Conservation (phyloP, 2,329 filamentous ascomycete genomes). For the Claviceps digitariae region DNA sequence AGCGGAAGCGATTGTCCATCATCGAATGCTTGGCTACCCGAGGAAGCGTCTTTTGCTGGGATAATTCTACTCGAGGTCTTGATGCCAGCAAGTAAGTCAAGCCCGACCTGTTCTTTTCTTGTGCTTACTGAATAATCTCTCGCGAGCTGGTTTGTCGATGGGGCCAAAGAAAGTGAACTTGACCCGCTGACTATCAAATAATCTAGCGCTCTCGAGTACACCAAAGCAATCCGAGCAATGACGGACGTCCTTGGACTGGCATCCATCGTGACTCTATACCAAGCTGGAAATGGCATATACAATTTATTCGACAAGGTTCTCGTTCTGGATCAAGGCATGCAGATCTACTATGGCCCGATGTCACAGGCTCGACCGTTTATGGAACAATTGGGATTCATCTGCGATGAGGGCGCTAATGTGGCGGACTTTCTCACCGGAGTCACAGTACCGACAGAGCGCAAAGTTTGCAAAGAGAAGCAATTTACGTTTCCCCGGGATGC, state of each 20-base stretch:
- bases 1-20: constrained; percentile 56
- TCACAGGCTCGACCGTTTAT: constrained; percentile 49
- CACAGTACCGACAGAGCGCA: constrained; percentile 54
- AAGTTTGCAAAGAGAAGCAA: constrained; percentile 33
- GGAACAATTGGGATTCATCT: constrained; percentile 50
- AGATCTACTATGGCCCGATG: constrained; percentile 51
- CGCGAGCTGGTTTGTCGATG: background rate
- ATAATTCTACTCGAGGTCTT: constrained; percentile 52
- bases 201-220: constrained; percentile 40
- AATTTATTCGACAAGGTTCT: constrained; percentile 58
- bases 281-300: constrained; percentile 58
- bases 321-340: constrained; percentile 50
- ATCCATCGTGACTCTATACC: constrained; percentile 53
- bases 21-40: constrained; percentile 47
- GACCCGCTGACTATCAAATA: background rate
- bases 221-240: constrained; percentile 47
- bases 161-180: background rate
- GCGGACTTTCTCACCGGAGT: constrained; percentile 54
- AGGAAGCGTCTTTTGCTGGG: constrained; percentile 50
- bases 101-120: too few relatives aligned
- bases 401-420: constrained; percentile 46
- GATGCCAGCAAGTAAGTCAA: constrained; percentile 48
- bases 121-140: too few relatives aligned
- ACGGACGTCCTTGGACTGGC: constrained; percentile 48
- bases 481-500: constrained; percentile 31